Evolutionary conservation across 1,284 basidiomycete species (phyloP), one percentile per base, ranked within the genome.

Genomic region (Cutaneotrichosporon mucoides): DNA sequence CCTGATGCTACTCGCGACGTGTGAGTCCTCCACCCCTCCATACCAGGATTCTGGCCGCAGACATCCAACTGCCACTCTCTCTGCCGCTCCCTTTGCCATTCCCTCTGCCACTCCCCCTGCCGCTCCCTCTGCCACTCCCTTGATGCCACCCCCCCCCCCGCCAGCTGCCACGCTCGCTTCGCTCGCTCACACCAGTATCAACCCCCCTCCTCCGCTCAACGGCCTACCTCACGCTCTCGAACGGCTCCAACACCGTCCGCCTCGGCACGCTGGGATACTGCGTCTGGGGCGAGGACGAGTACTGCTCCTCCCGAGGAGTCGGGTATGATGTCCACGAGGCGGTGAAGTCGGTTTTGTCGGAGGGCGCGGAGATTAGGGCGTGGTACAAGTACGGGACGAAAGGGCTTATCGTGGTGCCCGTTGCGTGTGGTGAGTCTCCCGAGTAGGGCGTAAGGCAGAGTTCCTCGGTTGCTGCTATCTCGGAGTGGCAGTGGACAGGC

Each of bases 201-300:
- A 15, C 49, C 9, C 49, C 49, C 11, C 16, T 51, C 9, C 9
- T 41, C 7, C 4, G 16, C 15, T 24, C 24, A 24, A 41, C 13
- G 11, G 15, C 7, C 5, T 51, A 51, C 38, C 38, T 51, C 49
- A 40, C 38, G 11, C 16, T 41, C 37, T 9, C n/a, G 15, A 16
- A 11, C 10, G 16, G 12, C 15, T 16, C n/a, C 15, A 15, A 33
- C 37, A 33, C 38, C n/a, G 8, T 15, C 2, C 9, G 9, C 7
- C 12, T 51, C 15, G 49, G 49, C 8, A 51, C 49, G 38, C 33
- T 51, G 24, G 49, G 49, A 16, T 51, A 38, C 37, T 51, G 49
- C 49, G 33, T 24, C 12, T 5, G 6, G 3, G 33, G 46, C 13
- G 24, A 16, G 5, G 16, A 38, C 16, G 49, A 40, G 9, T 13